Base-by-base conservation (phyloP, 179 eudicot genomes). In the Patellifolia procumbens region DNA sequence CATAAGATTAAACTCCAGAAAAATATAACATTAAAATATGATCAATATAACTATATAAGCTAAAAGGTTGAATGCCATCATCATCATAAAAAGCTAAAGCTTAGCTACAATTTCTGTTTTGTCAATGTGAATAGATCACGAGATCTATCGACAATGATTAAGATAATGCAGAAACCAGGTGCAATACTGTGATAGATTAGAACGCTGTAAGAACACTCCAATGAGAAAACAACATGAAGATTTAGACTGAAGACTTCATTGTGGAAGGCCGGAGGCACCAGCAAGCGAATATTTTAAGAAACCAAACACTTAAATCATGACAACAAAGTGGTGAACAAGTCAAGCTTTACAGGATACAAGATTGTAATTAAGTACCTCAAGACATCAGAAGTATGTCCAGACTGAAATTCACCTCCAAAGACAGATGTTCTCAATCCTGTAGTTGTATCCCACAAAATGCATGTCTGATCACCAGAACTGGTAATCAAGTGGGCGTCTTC, bases 361-460 rank as follows among this genome's bases (percentile, higher is more conserved):
- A 52, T 55, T 12, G 39, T 15, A 37, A 35, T 70, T 53, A 78
- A 75, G 45, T 88, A 92, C 98, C 98, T 92, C 67, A 86, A 78
- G 62, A 94, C 96, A 79, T 92, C 97, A 76, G 88, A 89, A 78
- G 96, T 92, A 81, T 92, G 98, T 51, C 98, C 98, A 68, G 93
- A 94, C 70, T 91, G 98, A 82, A 89, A 92, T 88, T 94, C 98
- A 75, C 98, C 97, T 75, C 97, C 98, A 86, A 94, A 94, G 42
- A 94, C 93, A 72, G 98, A 94, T 37, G 96, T 86, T 77, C 93
- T 86, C 62, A 90, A 85, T 42, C 98, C 98, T 17, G 98, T 94
- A 48, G 93, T 91, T 66, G 91, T 85, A 85, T 94, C 98, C 98
- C 98, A 94, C 70, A 94, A 85, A 65, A 91, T 87, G 86, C 98